phyloP scores from a whole-genome alignment of 2,329 filamentous ascomycete species.

The Alternaria gaisen region DNA sequence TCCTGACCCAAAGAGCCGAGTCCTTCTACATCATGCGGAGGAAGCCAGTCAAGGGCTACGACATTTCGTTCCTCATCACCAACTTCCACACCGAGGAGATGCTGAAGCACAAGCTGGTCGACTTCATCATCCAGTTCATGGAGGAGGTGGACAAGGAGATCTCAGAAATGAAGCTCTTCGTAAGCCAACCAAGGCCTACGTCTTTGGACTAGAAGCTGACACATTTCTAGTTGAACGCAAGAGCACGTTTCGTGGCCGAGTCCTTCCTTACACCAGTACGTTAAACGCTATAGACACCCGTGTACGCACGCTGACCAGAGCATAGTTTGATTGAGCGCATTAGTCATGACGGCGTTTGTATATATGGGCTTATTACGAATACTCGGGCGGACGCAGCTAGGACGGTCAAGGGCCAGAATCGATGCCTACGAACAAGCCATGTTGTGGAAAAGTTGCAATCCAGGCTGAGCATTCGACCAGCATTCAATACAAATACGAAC shows the following conservation, averaged over 20 bases:
- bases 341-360: conserved; percentile 18
- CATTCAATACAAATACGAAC: conserved; percentile 22
- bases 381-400: conserved; percentile 11
- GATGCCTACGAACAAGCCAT: conserved; percentile 7
- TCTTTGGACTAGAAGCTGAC: conserved; percentile 39
- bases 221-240: conserved; percentile 79
- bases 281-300: conserved; percentile 2
- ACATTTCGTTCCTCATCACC: conserved; percentile 98
- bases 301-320: conserved; percentile 7
- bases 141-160: conserved; percentile 99
- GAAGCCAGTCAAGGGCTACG: conserved; percentile 98
- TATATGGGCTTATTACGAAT: conserved; percentile 12
- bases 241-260: conserved; percentile 96
- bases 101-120: conserved; percentile 98
- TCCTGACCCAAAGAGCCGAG: conserved; percentile 94
- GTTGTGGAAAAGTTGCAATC: conserved; percentile 10
- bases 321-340: conserved; percentile 37
- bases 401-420: conserved; percentile 2
- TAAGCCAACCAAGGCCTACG: conserved; percentile 59
- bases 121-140: conserved; percentile 99
- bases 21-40: conserved; percentile 95
- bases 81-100: conserved; percentile 99
- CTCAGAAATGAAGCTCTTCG: conserved; percentile 99
- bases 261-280: conserved; percentile 94
- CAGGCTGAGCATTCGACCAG: conserved; percentile 23